phyloP scores from a whole-genome alignment of 345 rosid genomes.

The Kernera saxatilis region DNA sequence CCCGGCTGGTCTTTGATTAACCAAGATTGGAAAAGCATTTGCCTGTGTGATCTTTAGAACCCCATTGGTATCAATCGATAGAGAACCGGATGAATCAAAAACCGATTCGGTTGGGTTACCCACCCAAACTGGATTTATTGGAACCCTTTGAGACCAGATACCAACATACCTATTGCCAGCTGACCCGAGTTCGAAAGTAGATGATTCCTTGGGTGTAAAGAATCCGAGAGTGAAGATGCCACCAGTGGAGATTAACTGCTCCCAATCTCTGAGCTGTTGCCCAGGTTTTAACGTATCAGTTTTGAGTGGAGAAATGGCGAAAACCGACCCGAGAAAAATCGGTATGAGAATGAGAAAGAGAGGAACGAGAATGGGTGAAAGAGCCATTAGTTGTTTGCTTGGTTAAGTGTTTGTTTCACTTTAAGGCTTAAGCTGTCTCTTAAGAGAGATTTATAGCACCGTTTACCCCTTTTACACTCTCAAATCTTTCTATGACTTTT shows the following conservation, averaged over 20 bases:
- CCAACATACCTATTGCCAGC: conserved; percentile 48
- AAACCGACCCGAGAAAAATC: neutral
- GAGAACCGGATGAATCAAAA: conserved; percentile 51
- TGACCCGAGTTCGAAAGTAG: conserved; percentile 19
- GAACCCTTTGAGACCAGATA: conserved; percentile 40
- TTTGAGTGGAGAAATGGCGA: conserved; percentile 10
- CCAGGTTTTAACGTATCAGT: conserved; percentile 39
- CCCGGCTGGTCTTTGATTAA: conserved; percentile 30
- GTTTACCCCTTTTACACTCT: neutral
- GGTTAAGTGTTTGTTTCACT: neutral
- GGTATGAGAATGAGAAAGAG: conserved; percentile 16
- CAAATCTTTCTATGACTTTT: neutral
- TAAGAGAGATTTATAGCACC: neutral
- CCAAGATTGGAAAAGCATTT: conserved; percentile 25
- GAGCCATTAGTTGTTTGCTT: conserved; percentile 16
- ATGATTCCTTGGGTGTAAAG: conserved; percentile 42
- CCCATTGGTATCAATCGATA: conserved; percentile 40
- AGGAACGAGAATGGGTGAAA: neutral
- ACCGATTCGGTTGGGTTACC: conserved; percentile 45
- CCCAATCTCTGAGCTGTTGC: conserved; percentile 53
- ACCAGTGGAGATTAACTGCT: conserved; percentile 42
- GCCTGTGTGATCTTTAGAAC: conserved; percentile 39
- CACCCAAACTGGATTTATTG: conserved; percentile 46
- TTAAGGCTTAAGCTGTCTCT: neutral
- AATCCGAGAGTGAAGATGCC: conserved; percentile 51